Percentiles rank a stretch among this genome's conserved stretches.
Evolutionary conservation across 2,329 filamentous ascomycete genomes (phyloP).

Genomic region (Cladosporium sp.): DNA sequence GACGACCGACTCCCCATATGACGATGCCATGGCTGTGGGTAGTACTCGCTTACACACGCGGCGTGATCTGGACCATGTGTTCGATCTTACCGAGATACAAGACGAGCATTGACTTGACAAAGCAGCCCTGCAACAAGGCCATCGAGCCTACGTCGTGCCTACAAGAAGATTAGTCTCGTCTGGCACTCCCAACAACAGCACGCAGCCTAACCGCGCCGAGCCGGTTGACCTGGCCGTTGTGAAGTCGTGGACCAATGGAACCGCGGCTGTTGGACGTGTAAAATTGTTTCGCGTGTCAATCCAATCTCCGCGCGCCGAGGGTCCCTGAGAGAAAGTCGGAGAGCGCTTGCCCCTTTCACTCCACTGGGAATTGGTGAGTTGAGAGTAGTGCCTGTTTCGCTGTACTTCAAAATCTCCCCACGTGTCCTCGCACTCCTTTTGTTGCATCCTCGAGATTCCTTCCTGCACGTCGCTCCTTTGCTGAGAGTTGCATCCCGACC

Average conservation of each 20-base stretch:
- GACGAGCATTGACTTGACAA: background rate
- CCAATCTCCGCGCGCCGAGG: conserved; percentile 20
- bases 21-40: conserved; percentile 9
- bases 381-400: background rate
- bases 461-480: conserved; percentile 12
- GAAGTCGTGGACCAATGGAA: conserved; percentile 8
- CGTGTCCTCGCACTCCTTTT: conserved; percentile 18
- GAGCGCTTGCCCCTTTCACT: conserved; percentile 11
- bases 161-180: background rate
- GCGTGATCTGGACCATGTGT: conserved; percentile 4
- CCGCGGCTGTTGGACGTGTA: conserved; percentile 13
- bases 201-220: background rate
- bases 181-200: conserved; percentile 1
- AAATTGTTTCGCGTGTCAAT: conserved; percentile 18
- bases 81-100: conserved; percentile 8
- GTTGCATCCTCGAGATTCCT: conserved; percentile 6
- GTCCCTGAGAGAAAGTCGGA: conserved; percentile 14
- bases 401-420: conserved; percentile 10
- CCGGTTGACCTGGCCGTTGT: background rate
- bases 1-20: background rate
- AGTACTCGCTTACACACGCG: conserved; percentile 3
- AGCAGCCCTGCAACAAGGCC: conserved; percentile 1
- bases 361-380: conserved; percentile 2
- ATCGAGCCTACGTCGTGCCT: background rate
- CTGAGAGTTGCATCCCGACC: conserved; percentile 3